Conservation (phyloP, 768 basidiomycete species). For the Brasilioporus rufonigricans region DNA sequence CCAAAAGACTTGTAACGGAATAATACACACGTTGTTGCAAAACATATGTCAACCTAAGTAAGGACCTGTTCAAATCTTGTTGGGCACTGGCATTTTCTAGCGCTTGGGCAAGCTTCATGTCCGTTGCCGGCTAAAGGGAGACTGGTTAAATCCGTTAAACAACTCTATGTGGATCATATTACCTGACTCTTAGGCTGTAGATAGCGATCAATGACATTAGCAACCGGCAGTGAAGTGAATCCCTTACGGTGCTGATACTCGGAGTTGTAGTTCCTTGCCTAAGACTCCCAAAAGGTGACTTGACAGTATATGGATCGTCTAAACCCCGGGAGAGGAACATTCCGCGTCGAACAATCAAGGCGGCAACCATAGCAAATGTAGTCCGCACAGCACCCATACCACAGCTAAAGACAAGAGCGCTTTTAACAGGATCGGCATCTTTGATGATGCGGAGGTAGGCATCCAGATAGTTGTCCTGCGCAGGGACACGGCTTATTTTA, state of each 20-base stretch:
- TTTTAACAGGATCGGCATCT: constrained; percentile 71
- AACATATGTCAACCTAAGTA: constrained; percentile 76
- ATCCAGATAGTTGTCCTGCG: constrained; percentile 91
- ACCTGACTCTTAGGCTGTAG: constrained; percentile 31
- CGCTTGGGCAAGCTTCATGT: constrained; percentile 57
- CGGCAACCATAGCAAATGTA: constrained; percentile 97
- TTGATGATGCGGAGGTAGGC: constrained; percentile 84
- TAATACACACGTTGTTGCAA: constrained; percentile 66
- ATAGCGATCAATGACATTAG: constrained; percentile 2
- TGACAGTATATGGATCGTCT: constrained; percentile 73
- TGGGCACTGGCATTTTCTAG: constrained; percentile 77
- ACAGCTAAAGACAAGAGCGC: constrained; percentile 90
- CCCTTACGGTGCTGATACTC: constrained; percentile 49
- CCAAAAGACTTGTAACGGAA: background rate
- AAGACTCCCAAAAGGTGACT: constrained; percentile 17
- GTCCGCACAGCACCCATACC: constrained; percentile 97
- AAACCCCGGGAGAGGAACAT: constrained; percentile 62
- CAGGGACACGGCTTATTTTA: background rate
- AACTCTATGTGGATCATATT: background rate
- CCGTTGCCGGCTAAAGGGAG: constrained; percentile 41
- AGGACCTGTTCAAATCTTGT: constrained; percentile 72
- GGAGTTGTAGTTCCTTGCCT: constrained; percentile 30
- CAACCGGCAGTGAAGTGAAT: background rate
- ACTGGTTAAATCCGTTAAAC: constrained; percentile 8
- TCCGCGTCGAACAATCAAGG: constrained; percentile 79